Evolutionary conservation across 257 asterid species (phyloP).

Genomic region (Coffea canephora): DNA sequence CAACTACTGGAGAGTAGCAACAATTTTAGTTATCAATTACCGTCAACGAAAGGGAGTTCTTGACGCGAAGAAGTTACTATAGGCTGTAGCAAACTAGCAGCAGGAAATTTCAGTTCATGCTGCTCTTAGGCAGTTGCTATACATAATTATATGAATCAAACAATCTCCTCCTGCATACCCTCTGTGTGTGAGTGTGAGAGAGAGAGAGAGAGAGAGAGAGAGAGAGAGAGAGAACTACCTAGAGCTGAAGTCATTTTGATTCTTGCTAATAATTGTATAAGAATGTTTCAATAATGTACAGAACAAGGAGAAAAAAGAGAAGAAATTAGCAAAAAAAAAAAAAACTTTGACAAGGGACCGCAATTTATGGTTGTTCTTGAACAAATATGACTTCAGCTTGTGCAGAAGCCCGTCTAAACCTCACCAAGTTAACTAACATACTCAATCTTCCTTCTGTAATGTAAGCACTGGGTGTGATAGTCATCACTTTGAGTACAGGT

Average conservation of each 20-base stretch:
- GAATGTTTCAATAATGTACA: neutral
- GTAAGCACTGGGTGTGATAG: slow-evolving; percentile 45
- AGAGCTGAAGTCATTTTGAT: neutral
- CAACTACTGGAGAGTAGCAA: neutral
- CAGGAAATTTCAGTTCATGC: neutral
- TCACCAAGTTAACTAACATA: slow-evolving; percentile 57
- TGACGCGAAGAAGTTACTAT: neutral
- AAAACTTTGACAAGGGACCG: neutral
- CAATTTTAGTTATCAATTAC: neutral
- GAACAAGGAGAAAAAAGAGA: neutral
- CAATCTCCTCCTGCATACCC: neutral
- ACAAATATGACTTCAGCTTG: slow-evolving; percentile 58
- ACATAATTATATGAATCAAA: neutral
- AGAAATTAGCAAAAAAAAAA: neutral
- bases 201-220: no score
- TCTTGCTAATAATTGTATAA: neutral
- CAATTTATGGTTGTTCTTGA: slow-evolving; percentile 34
- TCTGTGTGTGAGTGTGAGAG: neutral
- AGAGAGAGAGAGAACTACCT: no score
- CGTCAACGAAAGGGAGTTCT: neutral
- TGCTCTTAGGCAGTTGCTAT: neutral
- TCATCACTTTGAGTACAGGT: slow-evolving; percentile 60
- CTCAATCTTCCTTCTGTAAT: slow-evolving; percentile 46
- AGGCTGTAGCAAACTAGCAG: neutral
- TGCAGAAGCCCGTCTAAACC: slow-evolving; percentile 80